These are phyloP conservation scores for Candida golubevii DNA, from an alignment of 805 yeast genomes.

Conservation along the genomic window DNA sequence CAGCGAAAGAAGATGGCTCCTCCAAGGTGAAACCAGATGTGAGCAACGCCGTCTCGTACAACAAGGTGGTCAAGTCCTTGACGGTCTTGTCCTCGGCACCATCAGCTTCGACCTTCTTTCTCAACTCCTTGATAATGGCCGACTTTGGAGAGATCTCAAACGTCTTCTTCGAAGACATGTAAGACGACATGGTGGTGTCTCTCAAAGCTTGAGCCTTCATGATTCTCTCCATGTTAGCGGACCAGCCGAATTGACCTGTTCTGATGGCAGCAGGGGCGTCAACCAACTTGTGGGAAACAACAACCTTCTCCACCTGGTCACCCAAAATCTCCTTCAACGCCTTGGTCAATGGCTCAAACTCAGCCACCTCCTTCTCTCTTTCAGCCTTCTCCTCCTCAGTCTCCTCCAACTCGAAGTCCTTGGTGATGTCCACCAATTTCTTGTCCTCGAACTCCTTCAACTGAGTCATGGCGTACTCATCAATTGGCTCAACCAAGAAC, in stretches of 20 bases:
- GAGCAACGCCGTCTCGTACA: constrained; percentile 96
- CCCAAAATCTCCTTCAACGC: constrained; percentile 96
- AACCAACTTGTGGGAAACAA: constrained; percentile 93
- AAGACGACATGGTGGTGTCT: constrained; percentile 97
- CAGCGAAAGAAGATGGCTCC: constrained; percentile 96
- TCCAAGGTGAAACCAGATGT: constrained; percentile 99
- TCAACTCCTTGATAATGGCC: constrained; percentile 91
- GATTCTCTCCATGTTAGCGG: constrained; percentile 99
- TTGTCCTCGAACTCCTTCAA: constrained; percentile 99
- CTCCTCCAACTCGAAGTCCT: constrained; percentile 98
- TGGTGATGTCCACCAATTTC: constrained; percentile 97
- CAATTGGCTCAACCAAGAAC: constrained; percentile 98
- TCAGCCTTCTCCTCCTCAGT: constrained; percentile 94
- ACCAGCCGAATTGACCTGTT: constrained; percentile 99
- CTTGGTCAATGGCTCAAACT: constrained; percentile 89
- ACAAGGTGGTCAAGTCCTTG: constrained; percentile 91
- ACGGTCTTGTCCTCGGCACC: constrained; percentile 99
- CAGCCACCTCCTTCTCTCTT: constrained; percentile 91
- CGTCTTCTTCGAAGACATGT: constrained; percentile 99
- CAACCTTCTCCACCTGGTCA: constrained; percentile 98
- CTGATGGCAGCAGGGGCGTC: constrained; percentile 99
- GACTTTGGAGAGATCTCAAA: constrained; percentile 98
- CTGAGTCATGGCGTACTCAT: constrained; percentile 99
- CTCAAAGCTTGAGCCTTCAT: constrained; percentile 99
- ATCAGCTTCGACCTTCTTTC: constrained; percentile 91